These are phyloP conservation scores for Chlorella ohadii DNA, from an alignment of 139 green algal species.

Conservation along the genomic window DNA sequence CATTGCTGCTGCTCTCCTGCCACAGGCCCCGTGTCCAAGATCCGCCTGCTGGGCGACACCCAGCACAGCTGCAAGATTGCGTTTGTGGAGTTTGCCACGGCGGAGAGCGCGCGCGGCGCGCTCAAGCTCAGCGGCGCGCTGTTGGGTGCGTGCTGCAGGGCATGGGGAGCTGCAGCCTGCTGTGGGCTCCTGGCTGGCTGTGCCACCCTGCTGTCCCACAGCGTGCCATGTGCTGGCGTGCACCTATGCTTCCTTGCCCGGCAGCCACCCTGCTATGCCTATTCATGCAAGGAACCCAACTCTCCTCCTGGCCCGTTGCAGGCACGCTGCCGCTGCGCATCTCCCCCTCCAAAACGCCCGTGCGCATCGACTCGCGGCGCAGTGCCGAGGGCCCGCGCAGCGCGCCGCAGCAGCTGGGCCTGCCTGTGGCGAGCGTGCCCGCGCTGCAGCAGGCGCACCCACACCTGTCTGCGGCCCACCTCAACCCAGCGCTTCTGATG, in stretches of 20 bases:
- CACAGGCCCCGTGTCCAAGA: constrained; percentile 78
- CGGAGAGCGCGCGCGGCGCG: constrained; percentile 82
- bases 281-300: neutral
- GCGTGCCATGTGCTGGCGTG: constrained; percentile 43
- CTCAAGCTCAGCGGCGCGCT: constrained; percentile 93
- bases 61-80: constrained; percentile 93
- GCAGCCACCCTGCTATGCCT: neutral
- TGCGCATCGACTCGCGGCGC: constrained; percentile 51
- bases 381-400: neutral
- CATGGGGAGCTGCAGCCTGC: no score
- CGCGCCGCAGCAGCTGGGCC: neutral
- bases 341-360: constrained; percentile 89
- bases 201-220: no score
- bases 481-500: constrained; percentile 26
- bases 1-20: neutral
- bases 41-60: constrained; percentile 91
- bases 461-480: neutral
- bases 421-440: neutral
- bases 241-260: neutral
- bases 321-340: constrained; percentile 82
- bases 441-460: neutral
- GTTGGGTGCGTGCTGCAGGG: constrained; percentile 55
- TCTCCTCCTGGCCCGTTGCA: constrained; percentile 15
- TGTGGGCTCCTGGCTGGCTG: no score
- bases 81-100: constrained; percentile 93